Evolutionary conservation across 805 yeast genomes (phyloP), one percentile per base, ranked within the genome.

Genomic region (Metschnikowia orientalis): DNA sequence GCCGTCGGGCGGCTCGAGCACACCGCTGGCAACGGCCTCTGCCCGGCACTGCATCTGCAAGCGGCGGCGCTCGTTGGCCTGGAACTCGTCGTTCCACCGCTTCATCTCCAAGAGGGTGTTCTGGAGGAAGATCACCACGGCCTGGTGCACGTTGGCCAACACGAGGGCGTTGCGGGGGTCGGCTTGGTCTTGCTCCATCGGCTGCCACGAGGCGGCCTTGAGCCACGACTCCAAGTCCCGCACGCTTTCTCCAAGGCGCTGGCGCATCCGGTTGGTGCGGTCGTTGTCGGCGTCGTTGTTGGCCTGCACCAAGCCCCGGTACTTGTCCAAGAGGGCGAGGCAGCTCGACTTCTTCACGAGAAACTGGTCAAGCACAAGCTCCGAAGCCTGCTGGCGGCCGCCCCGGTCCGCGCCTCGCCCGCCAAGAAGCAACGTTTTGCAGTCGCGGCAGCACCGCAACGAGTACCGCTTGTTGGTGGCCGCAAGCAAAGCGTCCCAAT

Each of bases 361-460:
- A 6, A 59, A 29, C 10, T 46, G 37, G 21, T 47, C 45, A 20
- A 57, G 50, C n/a, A 57, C 40, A n/a, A n/a, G n/a, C n/a, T n/a
- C n/a, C n/a, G n/a, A n/a, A n/a, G n/a, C n/a, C n/a, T n/a, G n/a
- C n/a, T n/a, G n/a, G n/a, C n/a, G n/a, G n/a, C n/a, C n/a, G n/a
- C n/a, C 11, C 4, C 28, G 7, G 2, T 14, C 26, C 10, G 11
- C 29, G 12, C 12, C 15, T 8, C 32, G 18, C 5, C 15, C 76
- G 23, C 70, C 65, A 38, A 84, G 77, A 17, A 89, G 57, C 4
- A 62, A 58, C 40, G 75, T 63, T 33, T 82, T 79, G 60, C 98
- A 90, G 18, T 66, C 60, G 3, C 69, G 58, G 58, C 97, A 90
- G 20, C 87, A 57, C 23, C 95, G 54, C 7, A 84, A 26, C 21